Evolutionary conservation across 192 early-diverging fungal genomes (phyloP), one percentile per base, ranked within the genome.

Genomic region (Coemansia sp.): DNA sequence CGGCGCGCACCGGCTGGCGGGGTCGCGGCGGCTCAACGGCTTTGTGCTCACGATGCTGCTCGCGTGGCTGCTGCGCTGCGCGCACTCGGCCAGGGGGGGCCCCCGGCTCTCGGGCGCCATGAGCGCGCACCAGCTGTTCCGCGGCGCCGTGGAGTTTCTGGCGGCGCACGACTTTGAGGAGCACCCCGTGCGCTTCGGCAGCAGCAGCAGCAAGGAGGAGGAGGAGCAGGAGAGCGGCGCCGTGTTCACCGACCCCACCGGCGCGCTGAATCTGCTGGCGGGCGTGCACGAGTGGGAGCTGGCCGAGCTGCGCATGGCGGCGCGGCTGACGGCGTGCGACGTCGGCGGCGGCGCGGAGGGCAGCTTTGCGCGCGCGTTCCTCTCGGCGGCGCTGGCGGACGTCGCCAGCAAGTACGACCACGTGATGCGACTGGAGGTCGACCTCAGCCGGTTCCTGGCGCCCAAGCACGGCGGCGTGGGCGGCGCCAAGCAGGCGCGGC

Each of bases 11-110:
- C 37, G 17, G 49, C 29, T 74, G 47, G 25, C 41, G 12, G 62
- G 71, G 29, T 36, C 61, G n/a, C 53, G 46, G 58, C 70, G 67
- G 3, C 84, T 96, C 40, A 89, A 70, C 62, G 93, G 90, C 27
- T 99, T 97, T 75, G 62, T 94, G 38, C 90, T 93, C 37, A 84
- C 88, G 39, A 92, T 97, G 93, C 54, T 96, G n/a, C 88, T 97
- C 83, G 93, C 85, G 0, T 96, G 92, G 70, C 80, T 99, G 46
- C 74, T 99, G 57, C 74, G 81, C 20, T 77, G 83, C 19, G 87
- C 85, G 36, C 60, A 54, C 22, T 42, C 66, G 0, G 67, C 64
- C 4, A 20, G 41, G 1, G 85, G 81, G 43, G 79, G 80, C 8
- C 90, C 87, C 77, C 88, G 86, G 56, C 70, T 96, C 32, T 83